Conservation (phyloP, 2,329 filamentous ascomycete genomes). For the Plenodomus lindquistii region DNA sequence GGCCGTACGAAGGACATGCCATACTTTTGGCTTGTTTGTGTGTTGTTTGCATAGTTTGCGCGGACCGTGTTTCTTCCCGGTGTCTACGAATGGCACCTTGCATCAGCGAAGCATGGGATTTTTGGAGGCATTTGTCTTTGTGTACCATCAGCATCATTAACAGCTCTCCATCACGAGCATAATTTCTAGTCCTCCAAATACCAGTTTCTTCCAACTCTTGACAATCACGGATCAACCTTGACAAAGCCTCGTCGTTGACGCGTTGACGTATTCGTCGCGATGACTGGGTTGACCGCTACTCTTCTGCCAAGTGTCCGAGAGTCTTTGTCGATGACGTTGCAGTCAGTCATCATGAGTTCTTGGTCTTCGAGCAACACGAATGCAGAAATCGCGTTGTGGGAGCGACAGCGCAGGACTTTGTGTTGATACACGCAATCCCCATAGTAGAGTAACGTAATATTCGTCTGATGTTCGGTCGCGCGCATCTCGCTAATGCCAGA, state of each 20-base stretch:
- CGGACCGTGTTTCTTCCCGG: not conserved
- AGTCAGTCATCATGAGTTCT: not conserved
- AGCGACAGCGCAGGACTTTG: too few species aligned
- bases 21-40: not conserved
- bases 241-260: not conserved
- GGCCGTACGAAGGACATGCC: not conserved
- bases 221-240: not conserved
- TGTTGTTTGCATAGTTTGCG: not conserved
- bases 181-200: not conserved
- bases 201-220: not conserved
- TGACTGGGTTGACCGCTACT: not conserved
- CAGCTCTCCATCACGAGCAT: not conserved
- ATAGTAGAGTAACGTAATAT: too few species aligned
- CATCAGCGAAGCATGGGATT: not conserved
- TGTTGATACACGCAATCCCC: too few species aligned
- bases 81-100: not conserved
- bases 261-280: not conserved
- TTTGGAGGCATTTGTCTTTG: not conserved
- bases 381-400: too few species aligned
- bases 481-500: not conserved
- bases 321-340: not conserved
- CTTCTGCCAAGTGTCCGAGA: not conserved
- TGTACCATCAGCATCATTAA: not conserved
- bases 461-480: too few species aligned
- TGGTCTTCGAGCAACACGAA: not conserved